phyloP scores from a whole-genome alignment of 2,329 filamentous ascomycete species.

The Pyrenophora tritici-repentis region DNA sequence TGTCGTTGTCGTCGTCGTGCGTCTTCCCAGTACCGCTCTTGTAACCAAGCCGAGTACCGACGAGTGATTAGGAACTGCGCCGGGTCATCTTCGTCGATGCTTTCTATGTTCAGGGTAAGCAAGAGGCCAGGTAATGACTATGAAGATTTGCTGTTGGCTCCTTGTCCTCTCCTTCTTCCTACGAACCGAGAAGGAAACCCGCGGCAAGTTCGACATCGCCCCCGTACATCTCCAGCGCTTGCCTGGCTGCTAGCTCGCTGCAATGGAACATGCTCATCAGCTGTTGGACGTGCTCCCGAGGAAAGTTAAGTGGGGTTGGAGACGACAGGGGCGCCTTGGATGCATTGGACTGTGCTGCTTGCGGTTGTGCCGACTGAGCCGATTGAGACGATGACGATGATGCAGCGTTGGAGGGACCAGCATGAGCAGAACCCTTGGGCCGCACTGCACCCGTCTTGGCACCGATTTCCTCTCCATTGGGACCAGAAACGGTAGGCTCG shows the following conservation, averaged over 20 bases:
- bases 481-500: conserved; percentile 83
- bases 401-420: conserved; percentile 24
- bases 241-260: conserved; percentile 73
- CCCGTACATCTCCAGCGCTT: conserved; percentile 78
- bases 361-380: conserved; percentile 14
- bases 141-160: background rate
- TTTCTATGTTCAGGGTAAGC: too few relatives aligned
- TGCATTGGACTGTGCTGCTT: conserved; percentile 19
- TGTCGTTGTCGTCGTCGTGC: too few relatives aligned
- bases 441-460: conserved; percentile 78
- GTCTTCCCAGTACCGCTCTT: too few relatives aligned
- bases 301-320: conserved; percentile 46
- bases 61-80: too few relatives aligned
- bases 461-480: conserved; percentile 87
- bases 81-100: too few relatives aligned
- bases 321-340: conserved; percentile 21
- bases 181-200: conserved; percentile 67
- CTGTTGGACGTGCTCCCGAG: conserved; percentile 72
- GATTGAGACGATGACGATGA: conserved; percentile 18
- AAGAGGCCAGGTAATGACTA: too few relatives aligned
- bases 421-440: conserved; percentile 51
- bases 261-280: conserved; percentile 76
- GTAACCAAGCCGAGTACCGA: too few relatives aligned
- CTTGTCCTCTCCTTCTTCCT: background rate
- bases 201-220: conserved; percentile 91